Evolutionary conservation across 75 land plant species (phyloP).

Genomic region (Selaginella moellendorffii): DNA sequence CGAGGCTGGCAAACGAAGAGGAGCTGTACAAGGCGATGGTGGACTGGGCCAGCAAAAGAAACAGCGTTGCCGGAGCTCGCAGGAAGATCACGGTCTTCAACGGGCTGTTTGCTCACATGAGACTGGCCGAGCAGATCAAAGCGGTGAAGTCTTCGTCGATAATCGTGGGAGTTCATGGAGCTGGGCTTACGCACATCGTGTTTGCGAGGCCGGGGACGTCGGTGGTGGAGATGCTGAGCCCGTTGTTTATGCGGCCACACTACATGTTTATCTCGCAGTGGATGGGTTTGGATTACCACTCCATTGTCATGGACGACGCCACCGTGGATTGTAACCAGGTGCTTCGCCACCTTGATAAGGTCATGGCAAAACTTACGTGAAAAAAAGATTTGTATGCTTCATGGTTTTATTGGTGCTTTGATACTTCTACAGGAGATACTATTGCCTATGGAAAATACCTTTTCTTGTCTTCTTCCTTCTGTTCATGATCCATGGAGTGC

Average conservation of each 20-base stretch:
- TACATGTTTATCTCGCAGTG: conserved; percentile 59
- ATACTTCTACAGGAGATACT: too few relatives aligned
- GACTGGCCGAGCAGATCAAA: conserved; percentile 63
- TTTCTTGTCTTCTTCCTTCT: too few relatives aligned
- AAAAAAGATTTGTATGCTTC: too few relatives aligned
- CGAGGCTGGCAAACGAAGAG: conserved; percentile 67
- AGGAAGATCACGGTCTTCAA: conserved; percentile 58
- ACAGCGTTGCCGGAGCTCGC: too few relatives aligned
- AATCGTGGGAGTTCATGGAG: conserved; percentile 90
- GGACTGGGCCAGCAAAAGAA: conserved; percentile 52
- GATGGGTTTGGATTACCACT: conserved; percentile 76
- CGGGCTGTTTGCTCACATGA: conserved; percentile 85
- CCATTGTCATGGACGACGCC: conserved; percentile 54
- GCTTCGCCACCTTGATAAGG: conserved; percentile 25
- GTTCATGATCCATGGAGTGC: too few relatives aligned
- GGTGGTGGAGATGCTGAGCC: conserved; percentile 70
- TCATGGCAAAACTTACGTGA: neutral
- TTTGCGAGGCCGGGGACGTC: conserved; percentile 56
- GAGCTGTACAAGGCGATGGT: conserved; percentile 53
- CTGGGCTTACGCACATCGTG: conserved; percentile 83
- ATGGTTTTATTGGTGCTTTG: too few relatives aligned
- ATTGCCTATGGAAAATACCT: too few relatives aligned
- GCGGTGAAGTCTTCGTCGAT: conserved; percentile 70
- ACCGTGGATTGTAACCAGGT: conserved; percentile 43
- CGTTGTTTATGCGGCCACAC: conserved; percentile 67